phyloP scores from a whole-genome alignment of 192 early-diverging fungal species.

The Diversispora eburnea region DNA sequence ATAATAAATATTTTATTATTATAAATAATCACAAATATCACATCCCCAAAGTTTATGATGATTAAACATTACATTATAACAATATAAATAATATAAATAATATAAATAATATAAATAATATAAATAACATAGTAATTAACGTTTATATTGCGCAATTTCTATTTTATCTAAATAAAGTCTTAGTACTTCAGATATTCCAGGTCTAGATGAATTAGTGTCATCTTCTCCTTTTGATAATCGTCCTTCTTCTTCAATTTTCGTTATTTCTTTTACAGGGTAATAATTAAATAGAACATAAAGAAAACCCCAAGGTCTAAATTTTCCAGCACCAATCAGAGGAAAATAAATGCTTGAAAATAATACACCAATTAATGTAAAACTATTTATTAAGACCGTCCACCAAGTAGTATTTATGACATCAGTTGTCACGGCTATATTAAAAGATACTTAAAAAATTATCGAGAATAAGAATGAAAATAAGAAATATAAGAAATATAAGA shows the following conservation, averaged over 20 bases:
- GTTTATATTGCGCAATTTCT: constrained; percentile 3
- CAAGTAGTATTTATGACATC: neutral
- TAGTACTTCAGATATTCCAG: constrained; percentile 10
- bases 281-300: constrained; percentile 6
- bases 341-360: neutral
- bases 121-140: neutral
- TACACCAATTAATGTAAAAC: constrained; percentile 21
- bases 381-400: neutral
- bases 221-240: neutral
- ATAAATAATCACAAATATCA: too few relatives aligned
- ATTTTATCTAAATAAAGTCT: constrained; percentile 14
- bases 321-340: constrained; percentile 12
- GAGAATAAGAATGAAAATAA: neutral
- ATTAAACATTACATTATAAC: too few relatives aligned
- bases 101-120: neutral
- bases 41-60: too few relatives aligned
- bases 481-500: too few relatives aligned
- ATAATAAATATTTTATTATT: too few relatives aligned
- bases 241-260: neutral
- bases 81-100: too few relatives aligned
- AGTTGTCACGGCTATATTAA: neutral
- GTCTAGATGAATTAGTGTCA: neutral
- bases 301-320: constrained; percentile 25
- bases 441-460: neutral
- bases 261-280: constrained; percentile 18